Evolutionary conservation across 306 rosid species (phyloP).

Genomic region (Hippophae rhamnoides): DNA sequence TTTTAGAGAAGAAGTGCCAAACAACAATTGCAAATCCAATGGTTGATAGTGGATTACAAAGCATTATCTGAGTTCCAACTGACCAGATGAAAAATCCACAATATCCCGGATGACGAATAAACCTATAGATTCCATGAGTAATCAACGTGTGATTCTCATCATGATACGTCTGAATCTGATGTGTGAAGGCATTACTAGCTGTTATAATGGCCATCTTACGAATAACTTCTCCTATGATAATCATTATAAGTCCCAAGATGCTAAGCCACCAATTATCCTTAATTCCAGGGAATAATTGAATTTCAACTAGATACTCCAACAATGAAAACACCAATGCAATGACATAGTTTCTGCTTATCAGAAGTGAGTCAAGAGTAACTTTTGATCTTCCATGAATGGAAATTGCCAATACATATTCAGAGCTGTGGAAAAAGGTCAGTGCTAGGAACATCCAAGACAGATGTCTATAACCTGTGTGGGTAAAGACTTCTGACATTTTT

Average conservation of each 20-base stretch:
- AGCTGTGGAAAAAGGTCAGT: conserved; percentile 56
- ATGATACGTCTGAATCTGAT: conserved; percentile 44
- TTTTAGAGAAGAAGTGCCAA: conserved; percentile 47
- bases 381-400: conserved; percentile 54
- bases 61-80: conserved; percentile 86
- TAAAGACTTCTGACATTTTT: conserved; percentile 48
- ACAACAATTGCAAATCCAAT: conserved; percentile 55
- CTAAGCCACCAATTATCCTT: conserved; percentile 70
- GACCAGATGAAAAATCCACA: conserved; percentile 81
- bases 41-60: conserved; percentile 75
- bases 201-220: conserved; percentile 67
- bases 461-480: conserved; percentile 55
- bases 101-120: conserved; percentile 79
- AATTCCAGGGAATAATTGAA: conserved; percentile 42
- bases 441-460: conserved; percentile 55
- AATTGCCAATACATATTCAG: conserved; percentile 63
- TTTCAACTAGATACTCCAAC: conserved; percentile 58
- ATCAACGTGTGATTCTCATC: conserved; percentile 52
- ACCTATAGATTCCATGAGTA: conserved; percentile 63
- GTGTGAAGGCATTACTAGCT: conserved; percentile 73
- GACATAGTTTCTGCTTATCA: conserved; percentile 58
- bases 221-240: conserved; percentile 59
- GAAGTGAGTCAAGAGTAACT: conserved; percentile 58
- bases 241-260: conserved; percentile 49
- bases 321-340: conserved; percentile 60